phyloP scores from a whole-genome alignment of 192 early-diverging fungal genomes.

The Coemansia umbellata region DNA sequence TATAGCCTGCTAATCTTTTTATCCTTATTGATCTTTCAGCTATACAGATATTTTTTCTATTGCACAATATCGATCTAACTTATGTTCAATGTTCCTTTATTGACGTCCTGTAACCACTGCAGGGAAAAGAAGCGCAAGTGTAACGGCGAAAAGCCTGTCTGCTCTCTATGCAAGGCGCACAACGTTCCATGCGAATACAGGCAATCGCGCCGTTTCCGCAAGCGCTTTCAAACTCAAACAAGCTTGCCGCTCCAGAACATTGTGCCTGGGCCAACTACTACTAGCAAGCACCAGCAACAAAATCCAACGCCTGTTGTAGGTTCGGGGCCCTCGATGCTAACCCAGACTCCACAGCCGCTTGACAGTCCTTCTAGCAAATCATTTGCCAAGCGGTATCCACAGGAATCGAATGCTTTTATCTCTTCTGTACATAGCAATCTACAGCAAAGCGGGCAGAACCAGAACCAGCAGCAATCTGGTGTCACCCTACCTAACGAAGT shows the following conservation, averaged over 20 bases:
- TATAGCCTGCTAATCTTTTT: too few species aligned
- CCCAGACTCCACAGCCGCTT: background rate
- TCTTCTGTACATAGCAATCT: background rate
- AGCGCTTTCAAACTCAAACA: slow-evolving; percentile 8
- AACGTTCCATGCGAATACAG: slow-evolving; percentile 44
- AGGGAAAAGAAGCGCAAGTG: slow-evolving; percentile 53
- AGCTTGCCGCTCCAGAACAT: slow-evolving; percentile 10
- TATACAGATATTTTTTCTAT: background rate
- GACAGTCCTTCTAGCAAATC: background rate
- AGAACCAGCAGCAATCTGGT: too few species aligned
- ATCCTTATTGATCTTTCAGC: background rate
- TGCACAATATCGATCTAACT: background rate
- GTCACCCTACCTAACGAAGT: slow-evolving; percentile 17
- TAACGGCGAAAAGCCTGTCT: slow-evolving; percentile 38
- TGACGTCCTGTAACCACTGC: slow-evolving; percentile 52
- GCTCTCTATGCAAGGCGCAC: slow-evolving; percentile 40
- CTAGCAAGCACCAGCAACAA: background rate
- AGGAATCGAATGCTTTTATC: background rate
- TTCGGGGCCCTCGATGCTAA: background rate
- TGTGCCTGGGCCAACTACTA: slow-evolving; percentile 14
- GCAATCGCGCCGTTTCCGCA: slow-evolving; percentile 37
- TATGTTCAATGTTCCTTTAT: slow-evolving; percentile 35
- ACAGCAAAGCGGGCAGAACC: background rate
- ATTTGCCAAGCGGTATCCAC: background rate
- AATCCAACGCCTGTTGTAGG: background rate